Base-by-base conservation (phyloP, 139 green algal genomes). In the Chlorella sp. region DNA sequence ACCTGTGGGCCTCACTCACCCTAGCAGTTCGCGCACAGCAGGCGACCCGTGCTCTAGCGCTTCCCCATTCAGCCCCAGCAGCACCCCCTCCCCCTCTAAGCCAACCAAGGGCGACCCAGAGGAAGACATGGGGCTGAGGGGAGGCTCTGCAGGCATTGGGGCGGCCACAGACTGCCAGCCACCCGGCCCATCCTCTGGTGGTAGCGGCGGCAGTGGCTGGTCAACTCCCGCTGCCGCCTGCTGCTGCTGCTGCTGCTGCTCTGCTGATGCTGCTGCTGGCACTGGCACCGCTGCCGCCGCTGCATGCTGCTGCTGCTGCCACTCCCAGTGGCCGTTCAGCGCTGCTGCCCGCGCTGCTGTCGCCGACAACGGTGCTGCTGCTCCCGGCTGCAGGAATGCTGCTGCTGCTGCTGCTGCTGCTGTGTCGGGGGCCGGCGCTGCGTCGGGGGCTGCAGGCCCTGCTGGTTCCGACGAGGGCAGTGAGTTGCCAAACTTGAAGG, bases 21-120 rank as follows among this genome's bases (percentile, higher is more conserved):
- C 84, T 42, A 88, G 39, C 37, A 88, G 39, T 40, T 88, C 84
- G 26, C 39, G 37, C 24, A 88, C 53, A 28, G 64, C 84, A 34
- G 26, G 84, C 64, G 68, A 88, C 24, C 84, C 84, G 26, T 88
- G 84, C 30, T 88, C 68, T 30, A 88, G 28, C 28, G 84, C 84
- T 22, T 28, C 64, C 42, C 66, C 66, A 16, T 88, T 69, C 34
- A 81, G 71, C 15, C 34, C 84, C 42, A 68, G 40, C 28, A 32
- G 39, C 61, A 30, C 34, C 68, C 30, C 24, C 39, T 40, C 39
- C 66, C 30, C 22, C 64, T 71, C 21, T 28, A 71, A 66, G 84
- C 84, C 84, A 16, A 81, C 81, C 77, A n/a, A 19, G 2, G 85
- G 71, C 24, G 85, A 83, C 7, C 42, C 24, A 39, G 85, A n/a